phyloP scores from a whole-genome alignment of 2,329 filamentous ascomycete genomes.

The Trichoderma lentiforme region DNA sequence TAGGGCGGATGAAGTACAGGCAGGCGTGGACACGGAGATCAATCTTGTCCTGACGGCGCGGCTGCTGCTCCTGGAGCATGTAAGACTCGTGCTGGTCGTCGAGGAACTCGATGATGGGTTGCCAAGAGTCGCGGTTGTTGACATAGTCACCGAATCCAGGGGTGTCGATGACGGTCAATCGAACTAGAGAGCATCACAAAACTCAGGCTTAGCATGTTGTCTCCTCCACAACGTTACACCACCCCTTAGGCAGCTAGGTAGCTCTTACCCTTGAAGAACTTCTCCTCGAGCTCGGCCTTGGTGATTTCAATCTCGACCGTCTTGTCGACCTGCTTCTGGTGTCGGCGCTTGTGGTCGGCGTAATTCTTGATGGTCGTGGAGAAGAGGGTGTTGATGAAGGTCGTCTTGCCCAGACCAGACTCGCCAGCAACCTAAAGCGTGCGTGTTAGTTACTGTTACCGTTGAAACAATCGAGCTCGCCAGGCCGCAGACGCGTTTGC shows the following conservation, averaged over 20 bases:
- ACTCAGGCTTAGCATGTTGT: background rate
- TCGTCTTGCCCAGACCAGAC: conserved; percentile 97
- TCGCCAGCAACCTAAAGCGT: conserved; percentile 82
- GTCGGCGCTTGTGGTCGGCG: conserved; percentile 97
- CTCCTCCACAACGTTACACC: background rate
- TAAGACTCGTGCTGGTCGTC: conserved; percentile 99
- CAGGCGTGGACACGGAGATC: conserved; percentile 98
- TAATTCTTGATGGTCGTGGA: conserved; percentile 99
- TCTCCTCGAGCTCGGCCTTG: conserved; percentile 99
- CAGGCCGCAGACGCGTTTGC: background rate
- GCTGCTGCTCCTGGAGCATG: conserved; percentile 99
- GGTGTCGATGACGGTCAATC: conserved; percentile 97
- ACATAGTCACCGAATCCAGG: conserved; percentile 99
- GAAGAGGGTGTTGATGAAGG: conserved; percentile 99
- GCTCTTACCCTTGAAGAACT: conserved; percentile 95
- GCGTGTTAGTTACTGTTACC: conserved; percentile 6
- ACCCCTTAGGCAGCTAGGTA: background rate
- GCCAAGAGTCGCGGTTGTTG: conserved; percentile 99
- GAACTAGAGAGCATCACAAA: conserved; percentile 57
- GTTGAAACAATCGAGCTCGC: background rate
- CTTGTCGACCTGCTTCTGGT: conserved; percentile 99
- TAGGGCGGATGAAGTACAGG: conserved; percentile 98
- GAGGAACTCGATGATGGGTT: conserved; percentile 99
- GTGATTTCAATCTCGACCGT: conserved; percentile 99
- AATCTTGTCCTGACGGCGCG: conserved; percentile 96